Evolutionary conservation across 106 monocot genomes (phyloP), one percentile per base, ranked within the genome.

Genomic region (Dendrobium catenatum): DNA sequence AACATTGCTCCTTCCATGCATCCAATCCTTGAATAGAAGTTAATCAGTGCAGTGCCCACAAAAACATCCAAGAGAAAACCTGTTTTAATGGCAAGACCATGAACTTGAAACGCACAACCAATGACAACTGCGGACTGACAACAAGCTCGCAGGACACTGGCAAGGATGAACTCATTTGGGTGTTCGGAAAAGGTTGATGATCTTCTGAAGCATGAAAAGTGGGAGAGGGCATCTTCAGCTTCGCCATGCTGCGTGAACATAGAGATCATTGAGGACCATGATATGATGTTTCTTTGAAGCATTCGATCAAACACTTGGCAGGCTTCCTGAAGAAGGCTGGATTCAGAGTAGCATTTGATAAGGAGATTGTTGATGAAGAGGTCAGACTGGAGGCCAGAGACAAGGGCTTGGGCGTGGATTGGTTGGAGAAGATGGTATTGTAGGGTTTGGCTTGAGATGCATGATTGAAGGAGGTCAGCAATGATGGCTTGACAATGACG

Each of bases 231-330:
- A 20, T 89, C 82, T 51, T 86, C 80, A 4, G 66, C 43, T 1
- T 48, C 15, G 9, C 73, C 51, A 49, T 80, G 88, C 19, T 89
- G 88, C 19, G 93, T 56, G 72, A 85, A 89, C 81, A 82, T 82
- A 26, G 96, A 91, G 67, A 96, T 89, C 76, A 90, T 55, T 0
- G 93, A 84, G 20, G 93, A 93, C 91, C 87, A 95, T 41, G 95
- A 95, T 41, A 93, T 85, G 41, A 87, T 55, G 55, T 93, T 93
- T 56, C 87, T 86, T 5, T 88, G 68, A 19, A 81, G 83, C 93
- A 95, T 93, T 89, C 84, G 40, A n/a, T 95, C 91, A 82, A 95
- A 95, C 85, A 95, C 49, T 8, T 56, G 68, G 70, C 82, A 89
- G 0, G 93, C 93, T 3, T 80, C 43, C 0, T 13, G 20, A 40